Conservation (phyloP, 2,329 filamentous ascomycete species). For the Calonectria fujianensis region DNA sequence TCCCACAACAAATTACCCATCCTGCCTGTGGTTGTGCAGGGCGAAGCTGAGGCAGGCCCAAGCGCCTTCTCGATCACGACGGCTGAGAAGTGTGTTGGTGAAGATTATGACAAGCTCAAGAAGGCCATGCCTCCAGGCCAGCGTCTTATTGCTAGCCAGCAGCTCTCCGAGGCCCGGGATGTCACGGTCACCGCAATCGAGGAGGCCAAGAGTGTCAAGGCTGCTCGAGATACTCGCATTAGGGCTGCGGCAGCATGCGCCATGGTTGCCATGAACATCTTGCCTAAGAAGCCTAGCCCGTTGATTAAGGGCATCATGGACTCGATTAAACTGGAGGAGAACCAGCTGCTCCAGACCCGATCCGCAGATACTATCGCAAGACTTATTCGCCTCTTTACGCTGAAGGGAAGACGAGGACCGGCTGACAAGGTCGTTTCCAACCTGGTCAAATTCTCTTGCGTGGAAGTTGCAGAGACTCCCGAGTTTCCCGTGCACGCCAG, state of each 20-base stretch:
- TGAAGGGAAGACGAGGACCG: constrained; percentile 85
- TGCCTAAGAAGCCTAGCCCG: constrained; percentile 94
- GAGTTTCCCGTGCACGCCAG: constrained; percentile 90
- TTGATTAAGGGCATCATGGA: constrained; percentile 99
- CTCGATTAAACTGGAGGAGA: constrained; percentile 96
- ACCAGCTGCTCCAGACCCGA: constrained; percentile 88
- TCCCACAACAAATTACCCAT: constrained; percentile 83
- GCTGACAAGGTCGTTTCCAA: constrained; percentile 98
- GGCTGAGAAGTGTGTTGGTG: constrained; percentile 89
- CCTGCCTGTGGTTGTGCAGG: constrained; percentile 94
- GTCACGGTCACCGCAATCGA: constrained; percentile 83
- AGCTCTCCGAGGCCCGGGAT: constrained; percentile 84
- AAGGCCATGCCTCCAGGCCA: constrained; percentile 92
- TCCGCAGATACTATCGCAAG: constrained; percentile 90
- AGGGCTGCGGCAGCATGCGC: constrained; percentile 91
- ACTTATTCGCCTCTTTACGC: constrained; percentile 90
- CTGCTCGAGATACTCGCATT: constrained; percentile 88
- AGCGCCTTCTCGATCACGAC: constrained; percentile 92
- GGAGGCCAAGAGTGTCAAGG: constrained; percentile 87
- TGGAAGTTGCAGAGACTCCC: constrained; percentile 97
- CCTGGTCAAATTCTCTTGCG: constrained; percentile 96
- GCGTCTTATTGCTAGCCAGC: constrained; percentile 86
- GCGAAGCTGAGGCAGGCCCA: constrained; percentile 92
- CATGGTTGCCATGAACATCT: constrained; percentile 87
- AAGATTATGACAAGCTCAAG: constrained; percentile 92